A percentile compares a stretch with the other conserved stretches of the same genome.
Conservation (phyloP, 2,329 filamentous ascomycete genomes). For the Alternaria arborescens region DNA sequence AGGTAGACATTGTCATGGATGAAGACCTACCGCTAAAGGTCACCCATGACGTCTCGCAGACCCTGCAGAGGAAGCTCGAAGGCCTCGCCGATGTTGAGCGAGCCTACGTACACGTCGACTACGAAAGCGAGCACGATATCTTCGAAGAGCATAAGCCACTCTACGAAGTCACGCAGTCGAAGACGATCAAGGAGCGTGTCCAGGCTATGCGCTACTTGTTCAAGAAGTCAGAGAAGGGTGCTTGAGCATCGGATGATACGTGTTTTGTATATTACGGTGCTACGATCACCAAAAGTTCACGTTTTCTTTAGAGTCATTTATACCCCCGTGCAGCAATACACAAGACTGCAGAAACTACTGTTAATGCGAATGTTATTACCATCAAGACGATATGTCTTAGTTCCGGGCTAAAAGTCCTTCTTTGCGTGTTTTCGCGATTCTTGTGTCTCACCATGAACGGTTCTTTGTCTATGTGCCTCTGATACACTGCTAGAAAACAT, state of each 20-base stretch:
- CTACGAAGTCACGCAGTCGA: constrained; percentile 44
- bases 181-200: constrained; percentile 46
- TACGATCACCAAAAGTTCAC: background rate
- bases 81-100: constrained; percentile 54
- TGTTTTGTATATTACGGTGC: background rate
- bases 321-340: constrained; percentile 1
- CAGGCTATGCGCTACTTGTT: constrained; percentile 37
- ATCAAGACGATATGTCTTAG: background rate
- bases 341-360: background rate
- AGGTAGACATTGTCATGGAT: constrained; percentile 69
- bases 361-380: background rate
- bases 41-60: constrained; percentile 68
- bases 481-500: background rate
- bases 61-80: constrained; percentile 68
- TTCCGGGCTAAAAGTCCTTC: no score
- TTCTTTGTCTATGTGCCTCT: background rate
- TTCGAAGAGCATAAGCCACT: constrained; percentile 52
- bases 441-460: no score
- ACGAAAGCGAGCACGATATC: constrained; percentile 52
- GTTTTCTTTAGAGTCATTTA: background rate
- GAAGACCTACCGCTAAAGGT: constrained; percentile 63
- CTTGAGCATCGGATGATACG: background rate
- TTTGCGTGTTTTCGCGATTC: background rate
- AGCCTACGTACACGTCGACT: constrained; percentile 62
- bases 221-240: constrained; percentile 19